Conservation (phyloP, 2,329 filamentous ascomycete genomes). For the Dactylellina haptotyla region DNA sequence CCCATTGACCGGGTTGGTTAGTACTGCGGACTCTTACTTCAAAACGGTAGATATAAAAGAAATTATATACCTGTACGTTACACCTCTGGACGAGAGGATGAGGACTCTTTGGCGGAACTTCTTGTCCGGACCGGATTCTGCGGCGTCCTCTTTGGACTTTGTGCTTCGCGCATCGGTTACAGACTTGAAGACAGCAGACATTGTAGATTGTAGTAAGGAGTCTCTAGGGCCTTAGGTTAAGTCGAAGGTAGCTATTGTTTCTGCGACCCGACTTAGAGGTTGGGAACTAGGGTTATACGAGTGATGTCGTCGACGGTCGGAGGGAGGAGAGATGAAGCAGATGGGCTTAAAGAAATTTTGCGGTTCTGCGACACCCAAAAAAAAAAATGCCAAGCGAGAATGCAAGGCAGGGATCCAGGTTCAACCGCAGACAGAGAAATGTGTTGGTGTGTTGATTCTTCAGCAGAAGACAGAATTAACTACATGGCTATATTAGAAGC, state of each 20-base stretch:
- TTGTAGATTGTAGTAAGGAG: constrained; percentile 60
- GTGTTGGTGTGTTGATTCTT: no score
- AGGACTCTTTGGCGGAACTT: constrained; percentile 81
- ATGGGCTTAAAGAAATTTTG: constrained; percentile 19
- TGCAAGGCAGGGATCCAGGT: background rate
- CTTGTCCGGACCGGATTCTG: constrained; percentile 64
- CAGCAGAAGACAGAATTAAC: no score
- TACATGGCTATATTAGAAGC: no score
- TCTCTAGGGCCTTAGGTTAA: background rate
- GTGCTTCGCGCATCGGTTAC: constrained; percentile 70
- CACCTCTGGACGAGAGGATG: constrained; percentile 89
- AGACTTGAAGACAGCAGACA: constrained; percentile 80
- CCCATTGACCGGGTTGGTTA: constrained; percentile 26
- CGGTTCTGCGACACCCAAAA: constrained; percentile 9
- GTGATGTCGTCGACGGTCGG: background rate
- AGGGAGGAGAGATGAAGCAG: background rate
- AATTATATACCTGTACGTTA: constrained; percentile 77
- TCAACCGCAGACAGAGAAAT: background rate
- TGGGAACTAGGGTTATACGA: background rate
- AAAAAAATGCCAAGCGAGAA: background rate
- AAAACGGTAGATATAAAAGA: constrained; percentile 23
- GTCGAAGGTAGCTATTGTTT: background rate
- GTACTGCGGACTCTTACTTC: constrained; percentile 12
- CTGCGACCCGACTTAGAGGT: constrained; percentile 19
- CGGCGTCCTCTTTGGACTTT: constrained; percentile 66